Base-by-base conservation (phyloP, 805 yeast species). In the Lipomyces yamadae region DNA sequence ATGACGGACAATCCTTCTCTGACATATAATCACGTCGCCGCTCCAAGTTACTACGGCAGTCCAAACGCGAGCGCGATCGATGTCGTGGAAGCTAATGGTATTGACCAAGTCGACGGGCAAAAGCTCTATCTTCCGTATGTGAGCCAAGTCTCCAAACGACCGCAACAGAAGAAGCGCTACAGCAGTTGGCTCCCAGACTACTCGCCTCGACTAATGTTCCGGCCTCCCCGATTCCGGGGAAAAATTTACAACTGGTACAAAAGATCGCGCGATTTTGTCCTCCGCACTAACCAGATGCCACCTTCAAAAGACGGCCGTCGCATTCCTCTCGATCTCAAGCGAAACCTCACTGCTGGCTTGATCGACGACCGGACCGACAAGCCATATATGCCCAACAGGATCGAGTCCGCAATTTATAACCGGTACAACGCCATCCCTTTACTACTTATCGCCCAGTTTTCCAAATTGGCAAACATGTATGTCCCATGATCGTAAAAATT, bases 371-470 rank as follows among this genome's bases (percentile, higher is more conserved):
- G 97, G 67, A 85, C 83, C 4, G 77, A 81, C 4, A 81, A 76
- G 54, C 87, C 91, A 0, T 94, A 89, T 76, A 73, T 83, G 63
- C 77, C 83, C 66, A 95, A 95, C 77, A 72, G 82, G 35, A 88
- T 95, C 67, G 90, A 96, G 0, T 92, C 98, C 0, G 89, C 98
- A 2, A 86, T 92, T 73, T 95, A 95, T 78, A 88, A 93, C 1
- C 66, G 89, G 2, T 86, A 88, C 75, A 85, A 92, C 58, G 95
- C 95, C 73, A 72, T 95, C 1, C 99, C 99, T 1, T 86, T 93
- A 69, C 98, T 95, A 75, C 77, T 95, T 50, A 83, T 86, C 69
- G 97, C 95, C 2, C 99, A 95, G 77, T 94, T 95, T 74, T 91
- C 97, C 32, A 94, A 92, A 75, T 74, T 95, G 56, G 99, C 99